Evolutionary conservation across 257 asterid species (phyloP), one percentile per base, ranked within the genome.

Genomic region (Lycium ferocissimum): DNA sequence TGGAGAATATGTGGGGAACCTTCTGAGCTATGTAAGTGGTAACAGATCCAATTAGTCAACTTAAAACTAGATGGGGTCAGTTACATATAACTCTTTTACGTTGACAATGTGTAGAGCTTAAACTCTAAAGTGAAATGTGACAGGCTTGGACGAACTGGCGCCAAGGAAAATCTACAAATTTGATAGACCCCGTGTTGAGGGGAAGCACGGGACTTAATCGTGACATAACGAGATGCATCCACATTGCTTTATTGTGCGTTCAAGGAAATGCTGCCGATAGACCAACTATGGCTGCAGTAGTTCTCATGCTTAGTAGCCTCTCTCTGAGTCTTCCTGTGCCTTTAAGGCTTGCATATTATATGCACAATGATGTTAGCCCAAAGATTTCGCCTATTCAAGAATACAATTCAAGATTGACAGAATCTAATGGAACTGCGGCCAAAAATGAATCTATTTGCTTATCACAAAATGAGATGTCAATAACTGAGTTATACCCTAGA

Each of bases 81-180:
- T 10, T 61, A 26, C 67, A 8, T 61, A 14, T 17, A 9, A 18
- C 0, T 53, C 9, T 43, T 33, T 3, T 56, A 56, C 61, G 14
- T 8, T 49, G 1, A 1, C 17, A 53, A 4, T 14, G 18, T 14
- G 4, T 14, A 56, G 7, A 56, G 5, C 7, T 56, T 56, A 56
- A 56, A 14, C 61, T 56, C 61, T 59, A 6, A 11, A 6, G 14
- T 57, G 20, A 9, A 13, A 2, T 69, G 8, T 49, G 15, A 18
- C 17, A 89, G 91, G 84, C 79, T n/a, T 89, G 89, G 89, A 83
- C 73, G 51, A 69, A 73, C 6, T 86, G 89, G 88, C 82, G 20
- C 0, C 26, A 84, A 45, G 82, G 89, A 38, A 79, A 69, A 14
- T 37, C 86, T 40, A 20, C 69, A 26, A 70, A 69, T 22, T 12